A percentile compares a stretch with the other conserved stretches of the same genome.
phyloP scores from a whole-genome alignment of 306 rosid species.

The Mucuna pruriens region DNA sequence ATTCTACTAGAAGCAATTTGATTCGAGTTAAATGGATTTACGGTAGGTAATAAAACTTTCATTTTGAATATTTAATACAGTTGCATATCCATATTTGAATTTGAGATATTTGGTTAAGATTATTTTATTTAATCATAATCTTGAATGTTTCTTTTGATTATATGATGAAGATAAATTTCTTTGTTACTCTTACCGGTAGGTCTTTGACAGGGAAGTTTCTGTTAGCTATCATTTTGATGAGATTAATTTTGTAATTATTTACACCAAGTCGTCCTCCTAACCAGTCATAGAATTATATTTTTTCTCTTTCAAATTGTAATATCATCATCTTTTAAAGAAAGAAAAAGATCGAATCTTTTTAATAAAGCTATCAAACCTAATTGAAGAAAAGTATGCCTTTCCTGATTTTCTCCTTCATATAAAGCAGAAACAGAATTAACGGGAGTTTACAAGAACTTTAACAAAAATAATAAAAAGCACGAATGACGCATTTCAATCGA shows the following conservation, averaged over 20 bases:
- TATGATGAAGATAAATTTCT: neutral
- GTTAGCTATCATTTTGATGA: neutral
- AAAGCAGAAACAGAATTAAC: conserved; percentile 23
- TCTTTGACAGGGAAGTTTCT: neutral
- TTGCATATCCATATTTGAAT: too few species aligned
- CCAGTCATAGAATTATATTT: neutral
- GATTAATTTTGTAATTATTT: neutral
- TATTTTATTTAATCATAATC: too few species aligned
- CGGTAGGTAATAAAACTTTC: too few species aligned
- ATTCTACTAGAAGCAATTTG: too few species aligned
- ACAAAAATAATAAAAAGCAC: neutral
- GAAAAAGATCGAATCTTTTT: conserved; percentile 8
- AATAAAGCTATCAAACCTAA: conserved; percentile 3
- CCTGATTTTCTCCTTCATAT: neutral
- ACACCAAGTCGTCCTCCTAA: neutral
- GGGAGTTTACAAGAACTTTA: conserved; percentile 1
- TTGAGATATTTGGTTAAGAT: too few species aligned
- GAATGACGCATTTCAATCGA: neutral
- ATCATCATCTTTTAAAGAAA: neutral
- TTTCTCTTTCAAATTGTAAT: neutral
- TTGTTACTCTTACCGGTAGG: neutral
- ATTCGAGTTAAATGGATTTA: too few species aligned
- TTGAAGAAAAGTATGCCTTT: conserved; percentile 12
- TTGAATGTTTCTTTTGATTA: neutral
- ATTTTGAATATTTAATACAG: too few species aligned